phyloP scores from a whole-genome alignment of 441 rosid species.

The Flueggea neowawraea region DNA sequence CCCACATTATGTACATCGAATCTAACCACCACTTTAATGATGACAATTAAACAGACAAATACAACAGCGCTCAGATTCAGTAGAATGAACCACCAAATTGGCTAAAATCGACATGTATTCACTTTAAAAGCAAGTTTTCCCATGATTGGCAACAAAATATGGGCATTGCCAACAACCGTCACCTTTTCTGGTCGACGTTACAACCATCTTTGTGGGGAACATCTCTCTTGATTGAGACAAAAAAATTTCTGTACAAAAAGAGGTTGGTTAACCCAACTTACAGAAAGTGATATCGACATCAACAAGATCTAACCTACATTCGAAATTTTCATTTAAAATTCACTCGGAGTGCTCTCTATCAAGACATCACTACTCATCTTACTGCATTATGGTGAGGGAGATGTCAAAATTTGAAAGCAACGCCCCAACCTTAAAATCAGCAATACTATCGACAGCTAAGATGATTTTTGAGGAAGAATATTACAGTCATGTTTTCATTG shows the following conservation, averaged over 20 bases:
- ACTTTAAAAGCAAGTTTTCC: constrained; percentile 15
- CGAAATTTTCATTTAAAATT: no score
- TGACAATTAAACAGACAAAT: no score
- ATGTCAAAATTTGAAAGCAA: no score
- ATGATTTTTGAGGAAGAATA: no score
- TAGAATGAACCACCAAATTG: constrained; percentile 11
- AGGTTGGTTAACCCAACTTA: constrained; percentile 5
- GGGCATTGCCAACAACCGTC: constrained; percentile 10
- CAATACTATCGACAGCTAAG: no score
- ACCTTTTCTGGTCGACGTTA: constrained; percentile 14
- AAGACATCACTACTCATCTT: no score
- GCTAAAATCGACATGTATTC: background rate
- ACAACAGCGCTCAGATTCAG: background rate
- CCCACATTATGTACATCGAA: no score
- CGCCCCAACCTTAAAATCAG: no score
- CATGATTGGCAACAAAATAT: constrained; percentile 5
- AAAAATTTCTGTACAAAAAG: background rate
- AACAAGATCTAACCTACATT: background rate
- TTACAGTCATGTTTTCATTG: no score
- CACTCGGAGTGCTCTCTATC: no score
- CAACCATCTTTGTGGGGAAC: constrained; percentile 5
- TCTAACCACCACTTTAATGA: no score
- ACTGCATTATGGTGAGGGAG: no score
- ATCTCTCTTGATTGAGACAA: constrained; percentile 1
- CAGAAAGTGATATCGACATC: background rate